Evolutionary conservation across 179 eudicot species (phyloP), one percentile per base, ranked within the genome.

Genomic region (Carnegiea gigantea): DNA sequence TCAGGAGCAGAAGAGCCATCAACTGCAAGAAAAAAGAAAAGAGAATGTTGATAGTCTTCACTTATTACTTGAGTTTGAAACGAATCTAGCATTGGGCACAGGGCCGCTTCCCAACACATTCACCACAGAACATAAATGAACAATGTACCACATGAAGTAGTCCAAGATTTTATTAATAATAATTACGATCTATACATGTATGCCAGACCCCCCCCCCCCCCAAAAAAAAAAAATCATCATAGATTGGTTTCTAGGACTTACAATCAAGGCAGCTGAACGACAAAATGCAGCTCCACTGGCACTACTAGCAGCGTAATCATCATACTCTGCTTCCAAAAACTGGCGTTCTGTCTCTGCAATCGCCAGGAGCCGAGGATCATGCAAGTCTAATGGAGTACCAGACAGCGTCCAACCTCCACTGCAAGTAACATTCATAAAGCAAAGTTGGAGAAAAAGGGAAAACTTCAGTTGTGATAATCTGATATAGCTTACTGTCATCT

Each of bases 361-460:
- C 43, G 94, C 93, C 81, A 95, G 62, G 75, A 95, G 88, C 54
- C 97, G 98, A 86, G 98, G 95, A 86, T 95, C 97, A 79, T 95
- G 85, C 87, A 93, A 81, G 82, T 92, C 93, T 86, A 95, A 79
- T 49, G 98, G 97, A 30, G 93, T 89, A 59, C 98, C 97, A 77
- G 97, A 90, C 53, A 95, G 90, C 28, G 93, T 91, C 98, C 98
- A 95, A 57, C 97, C 98, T 87, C 95, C 94, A 64, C 98, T 93
- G 85, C 79, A 84, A 77, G 62, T 71, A 49, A 86, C 70, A 68
- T 83, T 49, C 54, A 75, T 14, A 44, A 74, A 48, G 77, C 38
- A 77, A 67, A 30, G 8, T 15, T n/a, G 10, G 20, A 33, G 49
- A 17, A 13, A 14, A 36, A 51, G 13, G 18, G 38, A 67, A 67